phyloP scores from a whole-genome alignment of 768 basidiomycete species.

The Mycena vitilis region DNA sequence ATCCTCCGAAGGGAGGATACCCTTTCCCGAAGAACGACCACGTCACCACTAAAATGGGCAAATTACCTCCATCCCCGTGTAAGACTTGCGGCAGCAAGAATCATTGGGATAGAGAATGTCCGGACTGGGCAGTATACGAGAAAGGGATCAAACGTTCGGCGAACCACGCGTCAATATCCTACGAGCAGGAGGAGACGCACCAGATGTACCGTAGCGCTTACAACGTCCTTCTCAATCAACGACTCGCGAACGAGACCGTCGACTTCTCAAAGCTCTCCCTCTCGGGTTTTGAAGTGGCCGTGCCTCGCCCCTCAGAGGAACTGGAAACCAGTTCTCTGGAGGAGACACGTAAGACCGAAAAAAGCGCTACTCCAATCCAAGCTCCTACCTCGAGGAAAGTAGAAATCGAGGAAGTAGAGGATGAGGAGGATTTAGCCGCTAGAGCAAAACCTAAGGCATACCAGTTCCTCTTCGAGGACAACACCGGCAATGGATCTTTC shows the following conservation, averaged over 20 bases:
- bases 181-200: neutral
- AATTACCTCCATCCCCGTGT: constrained; percentile 5
- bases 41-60: constrained; percentile 11
- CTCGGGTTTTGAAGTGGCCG: no score
- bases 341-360: no score
- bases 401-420: constrained; percentile 15
- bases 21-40: constrained; percentile 10
- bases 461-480: no score
- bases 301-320: no score
- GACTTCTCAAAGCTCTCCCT: no score
- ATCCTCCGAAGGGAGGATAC: constrained; percentile 11
- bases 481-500: no score
- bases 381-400: neutral
- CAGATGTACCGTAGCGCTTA: constrained; percentile 5
- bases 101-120: constrained; percentile 18
- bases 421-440: neutral
- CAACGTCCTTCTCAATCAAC: neutral
- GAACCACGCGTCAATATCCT: neutral
- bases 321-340: no score
- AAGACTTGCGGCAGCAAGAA: constrained; percentile 12
- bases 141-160: neutral
- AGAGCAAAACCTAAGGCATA: no score
- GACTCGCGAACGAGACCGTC: no score
- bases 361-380: no score
- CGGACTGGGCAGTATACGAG: constrained; percentile 6